Evolutionary conservation across 2,329 filamentous ascomycete genomes (phyloP).

Genomic region (Hypoxylon sp.): DNA sequence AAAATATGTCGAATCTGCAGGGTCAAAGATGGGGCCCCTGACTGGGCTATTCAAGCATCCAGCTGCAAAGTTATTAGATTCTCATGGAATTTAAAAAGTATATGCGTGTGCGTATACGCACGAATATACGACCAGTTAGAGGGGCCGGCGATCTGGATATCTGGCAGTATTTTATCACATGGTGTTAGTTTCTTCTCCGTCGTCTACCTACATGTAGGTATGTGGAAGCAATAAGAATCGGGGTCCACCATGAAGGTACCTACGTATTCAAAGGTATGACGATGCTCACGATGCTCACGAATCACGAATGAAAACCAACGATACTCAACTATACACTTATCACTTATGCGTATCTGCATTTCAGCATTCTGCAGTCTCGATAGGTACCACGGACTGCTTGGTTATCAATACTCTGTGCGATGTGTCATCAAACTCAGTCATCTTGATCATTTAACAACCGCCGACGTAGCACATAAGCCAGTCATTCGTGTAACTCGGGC

Average conservation of each 20-base stretch:
- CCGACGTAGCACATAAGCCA: slow-evolving; percentile 29
- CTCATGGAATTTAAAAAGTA: slow-evolving; percentile 22
- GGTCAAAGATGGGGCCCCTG: slow-evolving; percentile 31
- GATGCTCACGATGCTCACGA: slow-evolving; percentile 25
- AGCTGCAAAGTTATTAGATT: slow-evolving; percentile 34
- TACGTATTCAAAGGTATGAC: slow-evolving; percentile 19
- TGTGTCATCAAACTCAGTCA: slow-evolving; percentile 28
- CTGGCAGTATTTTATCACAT: slow-evolving; percentile 40
- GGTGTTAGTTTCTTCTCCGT: slow-evolving; percentile 28
- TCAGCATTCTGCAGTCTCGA: slow-evolving; percentile 5
- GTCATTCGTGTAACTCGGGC: slow-evolving; percentile 32
- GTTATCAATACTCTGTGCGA: slow-evolving; percentile 24
- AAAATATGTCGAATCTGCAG: slow-evolving; percentile 44
- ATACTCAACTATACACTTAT: slow-evolving; percentile 5
- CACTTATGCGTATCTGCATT: slow-evolving; percentile 3
- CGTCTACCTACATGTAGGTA: slow-evolving; percentile 5
- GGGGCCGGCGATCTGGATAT: slow-evolving; percentile 39
- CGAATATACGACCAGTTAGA: slow-evolving; percentile 11
- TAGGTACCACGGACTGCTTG: slow-evolving; percentile 1
- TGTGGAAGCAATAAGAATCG: slow-evolving; percentile 19
- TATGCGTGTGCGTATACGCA: slow-evolving; percentile 10
- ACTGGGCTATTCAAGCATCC: slow-evolving; percentile 23
- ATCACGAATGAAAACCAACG: slow-evolving; percentile 7
- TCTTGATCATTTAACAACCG: slow-evolving; percentile 33
- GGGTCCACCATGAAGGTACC: slow-evolving; percentile 12